Conservation (phyloP, 2,329 filamentous ascomycete genomes). For the Pseudocercospora crystallina region DNA sequence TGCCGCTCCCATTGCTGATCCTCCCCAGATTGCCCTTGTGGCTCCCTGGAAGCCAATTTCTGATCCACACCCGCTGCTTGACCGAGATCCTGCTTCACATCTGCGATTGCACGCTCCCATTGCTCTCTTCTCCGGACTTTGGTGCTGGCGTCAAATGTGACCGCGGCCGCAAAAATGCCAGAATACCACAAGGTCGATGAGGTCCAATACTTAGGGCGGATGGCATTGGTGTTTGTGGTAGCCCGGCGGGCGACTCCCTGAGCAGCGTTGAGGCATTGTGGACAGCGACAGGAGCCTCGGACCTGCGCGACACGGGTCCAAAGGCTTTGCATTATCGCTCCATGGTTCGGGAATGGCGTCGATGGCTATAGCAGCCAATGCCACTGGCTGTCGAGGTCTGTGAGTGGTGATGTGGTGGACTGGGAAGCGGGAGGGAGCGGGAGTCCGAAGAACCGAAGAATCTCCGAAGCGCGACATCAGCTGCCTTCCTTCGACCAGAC, state of each 20-base stretch:
- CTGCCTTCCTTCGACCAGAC: too few relatives aligned
- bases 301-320: constrained; percentile 67
- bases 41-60: neutral
- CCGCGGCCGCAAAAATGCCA: constrained; percentile 64
- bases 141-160: constrained; percentile 59
- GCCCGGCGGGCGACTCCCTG: constrained; percentile 52
- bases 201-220: constrained; percentile 51
- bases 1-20: neutral
- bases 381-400: too few relatives aligned
- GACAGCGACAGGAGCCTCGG: constrained; percentile 62
- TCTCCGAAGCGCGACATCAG: too few relatives aligned
- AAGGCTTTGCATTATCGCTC: constrained; percentile 61
- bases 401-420: too few relatives aligned
- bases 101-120: constrained; percentile 62
- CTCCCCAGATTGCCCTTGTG: neutral
- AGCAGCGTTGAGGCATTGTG: constrained; percentile 56
- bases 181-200: constrained; percentile 66
- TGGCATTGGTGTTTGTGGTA: constrained; percentile 51
- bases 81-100: constrained; percentile 52
- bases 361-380: neutral
- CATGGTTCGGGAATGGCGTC: constrained; percentile 15
- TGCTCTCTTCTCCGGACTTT: constrained; percentile 61
- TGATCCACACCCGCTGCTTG: constrained; percentile 8
- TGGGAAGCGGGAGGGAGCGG: too few relatives aligned
- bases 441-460: too few relatives aligned